phyloP scores from a whole-genome alignment of 805 yeast species.

The Ogataea salicorniae region DNA sequence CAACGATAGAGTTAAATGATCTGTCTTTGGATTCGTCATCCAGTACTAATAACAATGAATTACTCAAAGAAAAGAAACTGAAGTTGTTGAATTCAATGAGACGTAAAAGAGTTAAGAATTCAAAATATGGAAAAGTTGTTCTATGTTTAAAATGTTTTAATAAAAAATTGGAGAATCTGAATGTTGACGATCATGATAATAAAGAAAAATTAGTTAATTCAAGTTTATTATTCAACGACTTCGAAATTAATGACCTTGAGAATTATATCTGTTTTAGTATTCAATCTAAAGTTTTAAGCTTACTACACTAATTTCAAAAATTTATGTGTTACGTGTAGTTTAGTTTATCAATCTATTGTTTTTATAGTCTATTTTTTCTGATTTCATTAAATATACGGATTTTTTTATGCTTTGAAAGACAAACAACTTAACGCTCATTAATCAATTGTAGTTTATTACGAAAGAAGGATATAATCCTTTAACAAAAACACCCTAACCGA shows the following conservation, averaged over 20 bases:
- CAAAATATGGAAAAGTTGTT: slow-evolving; percentile 22
- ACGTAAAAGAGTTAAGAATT: slow-evolving; percentile 17
- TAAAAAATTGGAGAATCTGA: slow-evolving; percentile 5
- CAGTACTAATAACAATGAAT: too few relatives aligned
- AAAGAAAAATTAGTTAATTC: slow-evolving; percentile 4
- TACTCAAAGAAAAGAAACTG: slow-evolving; percentile 2
- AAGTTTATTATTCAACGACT: slow-evolving; percentile 7
- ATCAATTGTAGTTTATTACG: too few relatives aligned
- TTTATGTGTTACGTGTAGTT: too few relatives aligned
- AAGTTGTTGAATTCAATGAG: slow-evolving; percentile 16
- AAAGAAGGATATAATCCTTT: too few relatives aligned
- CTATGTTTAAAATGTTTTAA: slow-evolving; percentile 24
- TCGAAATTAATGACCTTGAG: slow-evolving; percentile 13
- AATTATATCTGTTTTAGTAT: slow-evolving; percentile 7
- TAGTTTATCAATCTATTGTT: too few relatives aligned
- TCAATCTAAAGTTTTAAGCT: slow-evolving; percentile 12
- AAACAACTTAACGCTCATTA: too few relatives aligned
- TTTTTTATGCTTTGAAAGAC: too few relatives aligned
- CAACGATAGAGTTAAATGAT: not conserved
- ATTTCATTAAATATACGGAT: too few relatives aligned
- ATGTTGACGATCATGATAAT: not conserved
- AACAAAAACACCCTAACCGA: too few relatives aligned
- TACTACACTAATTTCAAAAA: not conserved
- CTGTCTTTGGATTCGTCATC: not conserved
- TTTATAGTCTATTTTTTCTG: too few relatives aligned